These are phyloP conservation scores for Linnemannia zychae DNA, from an alignment of 192 early-diverging fungal species.

Conservation along the genomic window DNA sequence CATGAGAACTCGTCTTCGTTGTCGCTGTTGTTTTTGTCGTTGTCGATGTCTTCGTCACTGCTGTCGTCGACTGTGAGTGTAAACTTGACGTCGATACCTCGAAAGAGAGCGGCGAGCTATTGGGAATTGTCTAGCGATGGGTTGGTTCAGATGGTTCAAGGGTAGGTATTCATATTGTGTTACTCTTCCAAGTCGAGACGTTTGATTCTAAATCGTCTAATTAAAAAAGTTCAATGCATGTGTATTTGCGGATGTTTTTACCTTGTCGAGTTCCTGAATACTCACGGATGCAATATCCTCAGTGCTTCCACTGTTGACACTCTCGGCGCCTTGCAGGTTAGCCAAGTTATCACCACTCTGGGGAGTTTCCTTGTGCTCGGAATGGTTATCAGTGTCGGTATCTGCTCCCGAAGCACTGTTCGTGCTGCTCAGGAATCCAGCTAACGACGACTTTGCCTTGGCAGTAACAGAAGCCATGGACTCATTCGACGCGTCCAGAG, in stretches of 20 bases:
- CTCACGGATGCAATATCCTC: not conserved
- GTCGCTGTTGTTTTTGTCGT: not conserved
- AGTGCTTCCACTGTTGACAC: not conserved
- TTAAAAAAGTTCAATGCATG: no score
- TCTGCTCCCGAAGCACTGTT: not conserved
- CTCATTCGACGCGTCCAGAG: not conserved
- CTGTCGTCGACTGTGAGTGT: conserved; percentile 12
- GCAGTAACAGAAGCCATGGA: conserved; percentile 18
- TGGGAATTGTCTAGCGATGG: conserved; percentile 24
- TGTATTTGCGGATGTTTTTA: not conserved
- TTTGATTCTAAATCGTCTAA: no score
- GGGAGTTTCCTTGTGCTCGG: not conserved
- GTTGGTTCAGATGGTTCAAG: conserved; percentile 43
- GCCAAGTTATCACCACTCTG: not conserved
- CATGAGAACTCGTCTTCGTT: not conserved
- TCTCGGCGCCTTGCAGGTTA: no score
- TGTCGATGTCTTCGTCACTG: not conserved
- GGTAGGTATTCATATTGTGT: not conserved
- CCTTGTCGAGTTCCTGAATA: conserved; percentile 23
- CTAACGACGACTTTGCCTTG: conserved; percentile 20
- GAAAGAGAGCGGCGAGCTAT: conserved; percentile 41
- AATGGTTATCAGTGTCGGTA: not conserved
- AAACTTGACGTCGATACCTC: conserved; percentile 23
- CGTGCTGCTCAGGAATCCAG: not conserved
- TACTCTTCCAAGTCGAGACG: not conserved